Conservation (phyloP, 2,329 filamentous ascomycete genomes). For the Purpureocillium takamizusanense region DNA sequence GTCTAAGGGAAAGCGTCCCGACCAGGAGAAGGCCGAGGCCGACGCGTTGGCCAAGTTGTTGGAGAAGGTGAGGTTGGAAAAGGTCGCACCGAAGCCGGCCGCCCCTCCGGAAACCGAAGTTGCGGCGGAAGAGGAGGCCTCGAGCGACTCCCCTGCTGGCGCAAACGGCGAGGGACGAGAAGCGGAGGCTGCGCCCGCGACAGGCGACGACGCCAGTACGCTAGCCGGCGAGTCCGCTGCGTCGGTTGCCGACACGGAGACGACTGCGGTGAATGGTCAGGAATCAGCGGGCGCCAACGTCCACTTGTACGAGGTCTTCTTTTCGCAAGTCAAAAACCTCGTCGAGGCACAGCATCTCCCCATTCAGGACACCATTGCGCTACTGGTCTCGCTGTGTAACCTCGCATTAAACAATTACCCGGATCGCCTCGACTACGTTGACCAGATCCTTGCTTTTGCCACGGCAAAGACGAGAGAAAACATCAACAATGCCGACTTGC, state of each 20-base stretch:
- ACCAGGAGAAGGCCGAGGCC: conserved; percentile 70
- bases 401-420: conserved; percentile 95
- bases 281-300: conserved; percentile 51
- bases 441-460: conserved; percentile 86
- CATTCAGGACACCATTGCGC: conserved; percentile 88
- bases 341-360: conserved; percentile 85
- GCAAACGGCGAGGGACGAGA: conserved; percentile 16
- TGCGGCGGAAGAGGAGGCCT: conserved; percentile 14
- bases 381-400: conserved; percentile 89
- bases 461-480: conserved; percentile 80
- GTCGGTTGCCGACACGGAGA: conserved; percentile 36
- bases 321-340: conserved; percentile 87
- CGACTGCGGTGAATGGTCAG: conserved; percentile 38
- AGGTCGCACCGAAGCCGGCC: conserved; percentile 29
- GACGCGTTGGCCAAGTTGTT: conserved; percentile 73
- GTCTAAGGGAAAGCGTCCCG: conserved; percentile 58
- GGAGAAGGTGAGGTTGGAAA: conserved; percentile 65
- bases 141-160: conserved; percentile 21
- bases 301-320: conserved; percentile 94
- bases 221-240: conserved; percentile 22
- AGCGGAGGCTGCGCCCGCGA: conserved; percentile 6
- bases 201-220: conserved; percentile 20
- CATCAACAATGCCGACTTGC: conserved; percentile 89
- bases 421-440: conserved; percentile 83
- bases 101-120: conserved; percentile 22